phyloP scores from a whole-genome alignment of 129 eudicot species.

The Flaveria bidentis region DNA sequence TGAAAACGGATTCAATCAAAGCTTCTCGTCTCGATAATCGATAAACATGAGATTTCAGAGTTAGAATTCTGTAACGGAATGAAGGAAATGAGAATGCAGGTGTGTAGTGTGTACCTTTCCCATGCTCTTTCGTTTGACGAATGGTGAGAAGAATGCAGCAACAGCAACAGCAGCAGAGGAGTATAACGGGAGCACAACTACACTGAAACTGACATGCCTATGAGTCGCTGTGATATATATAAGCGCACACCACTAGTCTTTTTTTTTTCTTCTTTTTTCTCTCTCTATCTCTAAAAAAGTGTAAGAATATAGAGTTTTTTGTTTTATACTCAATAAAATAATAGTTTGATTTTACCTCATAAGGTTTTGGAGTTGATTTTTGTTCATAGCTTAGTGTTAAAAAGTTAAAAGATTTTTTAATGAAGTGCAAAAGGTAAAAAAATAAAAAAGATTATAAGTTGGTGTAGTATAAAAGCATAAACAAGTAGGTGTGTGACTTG shows the following conservation, averaged over 20 bases:
- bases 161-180: conserved; percentile 9
- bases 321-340: neutral
- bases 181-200: conserved; percentile 19
- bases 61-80: neutral
- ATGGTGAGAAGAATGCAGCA: conserved; percentile 8
- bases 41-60: neutral
- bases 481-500: too few species aligned
- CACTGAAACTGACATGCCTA: conserved; percentile 26
- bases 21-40: neutral
- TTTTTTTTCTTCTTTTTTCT: neutral
- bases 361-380: too few species aligned
- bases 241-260: neutral
- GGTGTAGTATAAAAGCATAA: too few species aligned
- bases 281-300: conserved; percentile 11
- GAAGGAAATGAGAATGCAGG: neutral
- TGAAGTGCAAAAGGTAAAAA: too few species aligned
- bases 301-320: neutral
- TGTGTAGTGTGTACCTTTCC: conserved; percentile 24
- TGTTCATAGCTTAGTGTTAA: too few species aligned
- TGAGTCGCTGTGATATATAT: conserved; percentile 2
- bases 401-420: too few species aligned
- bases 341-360: neutral
- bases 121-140: conserved; percentile 22
- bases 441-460: too few species aligned
- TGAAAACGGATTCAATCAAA: neutral